Evolutionary conservation across 2,329 filamentous ascomycete species (phyloP), one percentile per base, ranked within the genome.

Genomic region (Tolypocladium endophyticum): DNA sequence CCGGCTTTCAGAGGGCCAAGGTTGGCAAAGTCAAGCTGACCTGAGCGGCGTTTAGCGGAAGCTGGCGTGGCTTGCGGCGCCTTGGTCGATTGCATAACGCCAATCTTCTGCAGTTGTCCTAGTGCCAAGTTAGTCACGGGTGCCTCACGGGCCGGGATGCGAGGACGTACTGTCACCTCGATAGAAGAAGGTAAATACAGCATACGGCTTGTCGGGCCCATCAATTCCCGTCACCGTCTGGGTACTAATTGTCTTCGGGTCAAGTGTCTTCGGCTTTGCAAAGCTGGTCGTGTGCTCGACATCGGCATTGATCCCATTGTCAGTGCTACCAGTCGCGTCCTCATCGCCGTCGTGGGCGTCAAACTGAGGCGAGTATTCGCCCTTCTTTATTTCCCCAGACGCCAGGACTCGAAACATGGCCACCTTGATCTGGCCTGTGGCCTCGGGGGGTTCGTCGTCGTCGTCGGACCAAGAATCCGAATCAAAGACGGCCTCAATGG

Each of bases 211-310:
- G 63, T 97, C 93, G 25, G 92, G 92, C 0, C 92, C 90, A 72
- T 99, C 94, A 63, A 97, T 96, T 23, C 93, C 94, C 11, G 94
- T 97, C n/a, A 99, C 94, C 0, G 94, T 99, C 76, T 99, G 94
- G 3, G 94, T 99, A 70, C 92, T 97, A 70, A 99, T 99, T 2
- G 91, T 92, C 76, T 97, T 97, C 0, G 93, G 93, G 76, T 97
- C 95, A 58, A 97, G 81, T 1, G 91, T 89, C 80, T 97, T 97
- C 18, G 92, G 93, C 76, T 97, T 96, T 12, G 93, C 93, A 74
- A 97, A 97, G 71, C 92, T 96, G 9, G 94, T 97, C 2, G 94
- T 97, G 72, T 99, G 94, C 74, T 97, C 94, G 60, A 97, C 84
- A 69, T 96, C 91, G 47, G 86, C 88, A 67, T 92, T 89, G 61